These are phyloP conservation scores for Geranium brycei DNA, from an alignment of 345 rosid species.

Conservation along the genomic window DNA sequence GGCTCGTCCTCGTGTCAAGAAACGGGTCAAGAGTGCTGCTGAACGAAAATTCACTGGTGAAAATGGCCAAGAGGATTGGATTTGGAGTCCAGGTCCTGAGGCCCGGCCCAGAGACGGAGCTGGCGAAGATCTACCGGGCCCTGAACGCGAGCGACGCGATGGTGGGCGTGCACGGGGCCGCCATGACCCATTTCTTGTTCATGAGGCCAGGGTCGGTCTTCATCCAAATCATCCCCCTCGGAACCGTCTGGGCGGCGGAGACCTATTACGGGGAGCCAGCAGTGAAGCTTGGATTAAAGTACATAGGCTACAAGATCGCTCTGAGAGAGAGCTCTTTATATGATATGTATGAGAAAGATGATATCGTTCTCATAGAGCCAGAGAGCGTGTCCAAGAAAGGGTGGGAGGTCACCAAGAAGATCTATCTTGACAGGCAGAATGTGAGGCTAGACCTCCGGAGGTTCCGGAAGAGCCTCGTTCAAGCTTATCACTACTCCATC, in stretches of 20 bases:
- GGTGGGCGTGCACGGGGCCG: constrained; percentile 88
- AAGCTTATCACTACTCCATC: constrained; percentile 29
- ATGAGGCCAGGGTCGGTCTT: constrained; percentile 61
- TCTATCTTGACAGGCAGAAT: constrained; percentile 58
- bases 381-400: constrained; percentile 45
- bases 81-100: constrained; percentile 44
- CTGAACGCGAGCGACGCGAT: constrained; percentile 61
- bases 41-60: constrained; percentile 44
- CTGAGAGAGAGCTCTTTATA: constrained; percentile 59
- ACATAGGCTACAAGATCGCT: constrained; percentile 42
- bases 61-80: constrained; percentile 47
- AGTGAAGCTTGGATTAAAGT: constrained; percentile 60
- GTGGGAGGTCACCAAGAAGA: constrained; percentile 66
- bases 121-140: constrained; percentile 46
- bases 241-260: constrained; percentile 83
- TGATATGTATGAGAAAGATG: constrained; percentile 34
- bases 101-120: constrained; percentile 44
- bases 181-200: constrained; percentile 80
- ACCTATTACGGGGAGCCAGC: constrained; percentile 77
- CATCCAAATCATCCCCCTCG: constrained; percentile 66
- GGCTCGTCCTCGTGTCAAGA: constrained; percentile 49
- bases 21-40: constrained; percentile 51
- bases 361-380: constrained; percentile 56
- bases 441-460: constrained; percentile 46
- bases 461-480: constrained; percentile 41